Base-by-base conservation (phyloP, 345 rosid species). In the Sonneratia caseolaris region DNA sequence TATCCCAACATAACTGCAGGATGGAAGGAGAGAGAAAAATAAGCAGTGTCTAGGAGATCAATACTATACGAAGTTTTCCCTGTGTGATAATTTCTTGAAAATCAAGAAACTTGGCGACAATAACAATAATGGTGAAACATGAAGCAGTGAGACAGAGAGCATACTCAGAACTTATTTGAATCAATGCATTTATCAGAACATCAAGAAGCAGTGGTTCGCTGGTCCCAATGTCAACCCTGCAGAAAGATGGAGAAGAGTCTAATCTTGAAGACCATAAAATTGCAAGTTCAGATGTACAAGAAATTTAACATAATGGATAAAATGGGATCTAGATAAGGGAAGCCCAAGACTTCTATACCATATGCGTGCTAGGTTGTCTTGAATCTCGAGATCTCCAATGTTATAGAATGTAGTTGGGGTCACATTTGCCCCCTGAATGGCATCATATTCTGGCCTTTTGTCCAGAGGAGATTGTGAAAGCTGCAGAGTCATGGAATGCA, bases 81-180 rank as follows among this genome's bases (percentile, higher is more conserved):
- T 15, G 3, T 21, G 6, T 32, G 14, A 16, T 69, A 12, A 3
- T 9, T 43, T 11, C 42, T 40, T 16, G 18, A 32, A 37, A 64
- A 27, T 9, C 16, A 27, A 14, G 45, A 8, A 64, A 27, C 38
- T 32, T 11, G 16, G 13, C 1, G 13, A 7, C 22, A 10, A 68
- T 12, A 68, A 42, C 11, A 37, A 42, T n/a, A 13, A 21, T 21
- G 42, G 18, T 22, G 53, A 45, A 68, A 19, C 18, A 2, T 22
- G 12, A 3, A 19, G 36, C 49, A 48, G 21, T n/a, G 7, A 42
- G 45, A 27, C 35, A 12, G 35, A 69, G 69, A 77, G 72, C 92
- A 79, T 82, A 91, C 98, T 94, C 97, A 0, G 95, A 86, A 81
- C 98, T 94, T 75, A 94, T 86, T 76, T 91, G 97, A 49, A 91